Evolutionary conservation across 202 grass and related monocot genomes (phyloP).

Genomic region (Dendrocalamus latiflorus): DNA sequence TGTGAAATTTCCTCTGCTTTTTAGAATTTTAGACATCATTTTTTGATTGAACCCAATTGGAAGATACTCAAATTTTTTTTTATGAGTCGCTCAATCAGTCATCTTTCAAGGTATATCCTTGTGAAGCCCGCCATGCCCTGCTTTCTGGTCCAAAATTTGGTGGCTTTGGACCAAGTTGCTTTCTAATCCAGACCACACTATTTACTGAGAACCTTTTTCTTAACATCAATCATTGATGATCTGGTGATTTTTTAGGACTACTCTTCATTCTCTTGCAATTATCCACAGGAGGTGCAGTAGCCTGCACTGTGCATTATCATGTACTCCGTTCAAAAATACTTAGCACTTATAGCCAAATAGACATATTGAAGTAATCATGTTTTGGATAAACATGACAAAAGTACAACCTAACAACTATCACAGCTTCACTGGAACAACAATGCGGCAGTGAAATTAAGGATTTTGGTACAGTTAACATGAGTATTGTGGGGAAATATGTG

Average conservation of each 20-base stretch:
- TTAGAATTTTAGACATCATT: neutral
- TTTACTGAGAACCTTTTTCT: neutral
- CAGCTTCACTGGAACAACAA: neutral
- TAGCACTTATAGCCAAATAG: neutral
- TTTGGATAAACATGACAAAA: constrained; percentile 5
- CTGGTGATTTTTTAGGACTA: neutral
- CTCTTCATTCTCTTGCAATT: neutral
- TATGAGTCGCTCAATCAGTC: neutral
- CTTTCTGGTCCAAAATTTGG: neutral
- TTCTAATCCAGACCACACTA: neutral
- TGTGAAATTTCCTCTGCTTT: neutral
- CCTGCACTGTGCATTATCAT: neutral
- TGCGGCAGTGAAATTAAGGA: neutral
- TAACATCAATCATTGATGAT: neutral
- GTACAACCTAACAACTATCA: neutral
- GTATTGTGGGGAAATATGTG: neutral
- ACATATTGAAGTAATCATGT: neutral
- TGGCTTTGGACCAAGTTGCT: neutral
- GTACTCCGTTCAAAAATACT: neutral
- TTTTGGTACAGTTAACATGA: neutral
- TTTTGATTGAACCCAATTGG: neutral
- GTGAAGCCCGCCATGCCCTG: neutral
- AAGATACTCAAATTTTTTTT: too few relatives aligned
- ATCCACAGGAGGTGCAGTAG: neutral
- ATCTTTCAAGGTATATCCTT: neutral